These are phyloP conservation scores for Calonectria honghensis DNA, from an alignment of 2,329 filamentous ascomycete genomes.

Conservation along the genomic window DNA sequence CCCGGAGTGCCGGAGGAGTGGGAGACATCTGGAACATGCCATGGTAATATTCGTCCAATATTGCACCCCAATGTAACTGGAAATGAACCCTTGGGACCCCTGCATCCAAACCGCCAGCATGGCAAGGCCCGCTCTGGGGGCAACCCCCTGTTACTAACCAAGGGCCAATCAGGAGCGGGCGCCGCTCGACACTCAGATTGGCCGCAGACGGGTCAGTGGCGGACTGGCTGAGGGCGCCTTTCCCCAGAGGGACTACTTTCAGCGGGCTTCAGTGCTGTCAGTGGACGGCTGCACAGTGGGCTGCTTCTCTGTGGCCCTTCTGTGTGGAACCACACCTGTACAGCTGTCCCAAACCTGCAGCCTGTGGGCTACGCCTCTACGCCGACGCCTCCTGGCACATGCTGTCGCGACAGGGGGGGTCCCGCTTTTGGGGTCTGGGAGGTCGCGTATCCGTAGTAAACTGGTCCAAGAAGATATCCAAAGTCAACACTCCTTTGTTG, in stretches of 20 bases:
- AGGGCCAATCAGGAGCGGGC: conserved; percentile 41
- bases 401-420: conserved; percentile 58
- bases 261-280: conserved; percentile 35
- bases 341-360: conserved; percentile 35
- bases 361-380: conserved; percentile 27
- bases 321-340: conserved; percentile 24
- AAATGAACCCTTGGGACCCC: conserved; percentile 41
- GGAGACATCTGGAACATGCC: conserved; percentile 34
- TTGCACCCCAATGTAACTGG: conserved; percentile 36
- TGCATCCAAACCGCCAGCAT: conserved; percentile 48
- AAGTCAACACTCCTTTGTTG: conserved; percentile 55
- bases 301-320: conserved; percentile 30
- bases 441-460: conserved; percentile 51
- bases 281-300: conserved; percentile 30
- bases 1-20: conserved; percentile 22
- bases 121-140: conserved; percentile 45
- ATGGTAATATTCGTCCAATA: conserved; percentile 35
- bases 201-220: conserved; percentile 19
- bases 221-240: conserved; percentile 32
- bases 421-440: conserved; percentile 43
- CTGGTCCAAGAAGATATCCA: conserved; percentile 49
- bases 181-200: conserved; percentile 36
- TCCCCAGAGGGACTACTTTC: conserved; percentile 38
- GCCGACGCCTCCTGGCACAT: conserved; percentile 57
- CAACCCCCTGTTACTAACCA: conserved; percentile 33